Evolutionary conservation across 805 yeast species (phyloP), one percentile per base, ranked within the genome.

Genomic region (Helenozyma baotianmanensis): DNA sequence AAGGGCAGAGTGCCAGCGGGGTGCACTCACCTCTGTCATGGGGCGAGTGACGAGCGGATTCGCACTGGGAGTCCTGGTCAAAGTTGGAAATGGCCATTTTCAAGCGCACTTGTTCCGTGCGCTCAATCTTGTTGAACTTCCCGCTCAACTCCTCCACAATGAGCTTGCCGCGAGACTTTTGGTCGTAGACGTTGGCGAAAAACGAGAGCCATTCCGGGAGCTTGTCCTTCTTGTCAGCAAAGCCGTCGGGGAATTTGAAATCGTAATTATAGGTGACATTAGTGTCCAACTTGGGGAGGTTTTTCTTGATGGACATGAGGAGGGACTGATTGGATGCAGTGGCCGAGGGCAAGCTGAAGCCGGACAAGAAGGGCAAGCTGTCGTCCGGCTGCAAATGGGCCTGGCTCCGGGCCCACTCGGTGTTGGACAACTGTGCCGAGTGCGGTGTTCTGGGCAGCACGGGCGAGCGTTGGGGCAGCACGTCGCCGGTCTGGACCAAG

Each of bases 321-420:
- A 65, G 58, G 41, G 57, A 61, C 29, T 53, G 58, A 28, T 55
- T 53, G 14, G 60, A 51, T 19, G 64, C 61, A 3, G 66, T 56
- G 3, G 64, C 58, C 4, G 67, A 53, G 4, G 74, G 74, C 17
- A 68, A 47, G 9, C 63, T 54, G 44, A 68, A 68, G 1, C 72
- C 71, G 1, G 70, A 56, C 15, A 68, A 47, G 18, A 39, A 47
- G 8, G 49, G 48, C 27, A 38, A 30, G 5, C 32, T 24, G n/a
- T 36, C 47, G 7, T 29, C 11, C 3, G 28, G 11, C 8, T 36
- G 22, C 6, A 11, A 10, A 6, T 21, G 22, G 13, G 16, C 19
- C 13, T 13, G 25, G 4, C 11, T n/a, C 25, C 14, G 25, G n/a
- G 15, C 27, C 19, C 19, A 17, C n/a, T 14, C 21, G 14, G 18